Evolutionary conservation across 495 filamentous ascomycete species (phyloP).

Genomic region (Bryoglossum gracile): DNA sequence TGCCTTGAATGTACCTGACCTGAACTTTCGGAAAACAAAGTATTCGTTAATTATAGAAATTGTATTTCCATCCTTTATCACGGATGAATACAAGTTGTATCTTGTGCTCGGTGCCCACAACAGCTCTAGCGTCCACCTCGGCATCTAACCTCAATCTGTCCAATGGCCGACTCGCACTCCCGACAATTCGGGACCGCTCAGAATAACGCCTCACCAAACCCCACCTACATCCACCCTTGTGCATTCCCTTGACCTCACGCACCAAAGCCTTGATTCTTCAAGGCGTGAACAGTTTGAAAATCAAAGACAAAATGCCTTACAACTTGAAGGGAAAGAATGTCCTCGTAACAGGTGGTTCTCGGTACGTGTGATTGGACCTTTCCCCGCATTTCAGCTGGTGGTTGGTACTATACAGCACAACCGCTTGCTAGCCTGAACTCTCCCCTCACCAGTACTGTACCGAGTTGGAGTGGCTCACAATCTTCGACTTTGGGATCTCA

Average conservation of each 20-base stretch:
- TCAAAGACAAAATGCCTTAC: conserved; percentile 45
- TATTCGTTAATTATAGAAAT: too few species aligned
- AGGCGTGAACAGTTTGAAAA: not conserved
- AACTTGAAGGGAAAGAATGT: conserved; percentile 54
- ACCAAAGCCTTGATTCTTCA: too few species aligned
- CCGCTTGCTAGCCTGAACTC: too few species aligned
- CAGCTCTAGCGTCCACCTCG: not conserved
- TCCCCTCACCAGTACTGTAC: too few species aligned
- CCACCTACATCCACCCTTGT: too few species aligned
- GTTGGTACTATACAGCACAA: not conserved
- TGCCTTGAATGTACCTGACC: not conserved
- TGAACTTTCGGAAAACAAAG: not conserved
- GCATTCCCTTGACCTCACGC: too few species aligned
- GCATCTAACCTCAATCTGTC: not conserved
- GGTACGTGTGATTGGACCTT: conserved; percentile 38
- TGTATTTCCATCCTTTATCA: too few species aligned
- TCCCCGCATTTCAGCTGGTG: not conserved
- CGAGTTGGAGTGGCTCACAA: too few species aligned
- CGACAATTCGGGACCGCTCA: too few species aligned
- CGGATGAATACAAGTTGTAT: not conserved
- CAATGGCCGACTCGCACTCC: not conserved
- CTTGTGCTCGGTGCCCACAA: not conserved
- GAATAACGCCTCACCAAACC: too few species aligned
- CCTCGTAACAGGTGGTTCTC: conserved; percentile 62
- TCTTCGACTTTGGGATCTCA: not conserved